Base-by-base conservation (phyloP, 1,284 basidiomycete species). In the Rhodotorula sp. region DNA sequence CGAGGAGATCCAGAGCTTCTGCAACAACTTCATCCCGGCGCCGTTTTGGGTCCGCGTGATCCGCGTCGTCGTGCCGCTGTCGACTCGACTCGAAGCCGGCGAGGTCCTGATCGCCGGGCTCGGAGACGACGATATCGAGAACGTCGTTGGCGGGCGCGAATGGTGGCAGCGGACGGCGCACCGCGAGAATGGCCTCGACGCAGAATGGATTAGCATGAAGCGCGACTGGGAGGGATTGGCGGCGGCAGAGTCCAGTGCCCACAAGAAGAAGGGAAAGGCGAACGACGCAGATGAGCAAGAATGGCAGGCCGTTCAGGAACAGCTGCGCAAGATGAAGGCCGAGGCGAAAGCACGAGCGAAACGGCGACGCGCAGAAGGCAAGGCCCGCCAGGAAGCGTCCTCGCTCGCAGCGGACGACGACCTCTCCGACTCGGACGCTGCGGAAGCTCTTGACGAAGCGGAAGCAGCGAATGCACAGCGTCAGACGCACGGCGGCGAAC, bases 101-200 rank as follows among this genome's bases (percentile, higher is more conserved):
- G 81, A 83, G 10, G 82, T 87, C 72, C 85, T 99, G 57, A 88
- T 95, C 66, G 83, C 87, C 69, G 93, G 89, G 2, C 84, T 99
- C 18, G 95, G 95, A 1, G 93, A 94, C 15, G 87, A 90, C 74
- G 89, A 81, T 90, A 47, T 91, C 15, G 90, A 87, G 75, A 86
- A 86, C 66, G 80, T 94, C 38, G 88, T 94, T 2, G 95, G 95
- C 23, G 95, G 95, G 2, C 88, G 88, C 12, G 93, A 93, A 78
- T 98, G 95, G 94, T 98, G 95, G 95, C 94, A 95, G 80, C 90
- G 93, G 26, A 87, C 92, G 49, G 88, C 89, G n/a, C 80, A 87
- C 69, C 83, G 84, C 79, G 92, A 88, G 49, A 85, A 55, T 62
- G 93, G 91, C 26, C 84, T 95, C 18, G 88, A 93, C 77, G 92